Conservation (phyloP, 208 protist genomes). For the Tritrichomonas musculus region DNA sequence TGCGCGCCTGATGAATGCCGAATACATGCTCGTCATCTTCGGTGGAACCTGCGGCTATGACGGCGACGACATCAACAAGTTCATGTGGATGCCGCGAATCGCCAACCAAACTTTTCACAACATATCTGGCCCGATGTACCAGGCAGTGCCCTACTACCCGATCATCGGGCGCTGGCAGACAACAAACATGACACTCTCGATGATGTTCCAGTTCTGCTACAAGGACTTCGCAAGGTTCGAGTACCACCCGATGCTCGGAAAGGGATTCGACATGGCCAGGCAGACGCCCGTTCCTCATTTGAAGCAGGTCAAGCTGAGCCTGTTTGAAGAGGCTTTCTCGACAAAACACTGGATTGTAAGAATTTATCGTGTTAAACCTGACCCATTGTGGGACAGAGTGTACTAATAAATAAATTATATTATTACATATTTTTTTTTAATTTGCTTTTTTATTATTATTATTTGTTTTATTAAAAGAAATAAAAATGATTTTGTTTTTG, state of each 20-base stretch:
- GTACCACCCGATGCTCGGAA: background rate
- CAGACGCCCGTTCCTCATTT: conserved; percentile 64
- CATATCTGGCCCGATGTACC: background rate
- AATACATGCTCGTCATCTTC: conserved; percentile 91
- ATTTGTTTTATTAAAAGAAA: no score
- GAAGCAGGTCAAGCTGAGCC: conserved; percentile 62
- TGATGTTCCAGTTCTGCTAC: background rate
- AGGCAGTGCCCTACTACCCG: background rate
- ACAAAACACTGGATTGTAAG: conserved; percentile 84
- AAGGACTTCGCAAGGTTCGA: background rate
- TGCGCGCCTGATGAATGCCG: conserved; percentile 77
- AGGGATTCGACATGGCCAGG: background rate
- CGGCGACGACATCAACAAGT: conserved; percentile 88
- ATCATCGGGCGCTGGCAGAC: background rate
- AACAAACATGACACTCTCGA: background rate
- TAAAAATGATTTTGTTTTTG: no score
- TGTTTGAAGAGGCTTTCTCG: conserved; percentile 74
- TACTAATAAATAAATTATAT: background rate
- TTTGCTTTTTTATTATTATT: no score
- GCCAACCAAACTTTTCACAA: conserved; percentile 45
- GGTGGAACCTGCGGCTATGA: conserved; percentile 73
- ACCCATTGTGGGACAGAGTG: background rate
- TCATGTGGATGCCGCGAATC: conserved; percentile 83
- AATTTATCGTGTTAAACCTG: conserved; percentile 78
- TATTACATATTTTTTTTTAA: background rate